Percentiles rank a stretch among this genome's conserved stretches.
Evolutionary conservation across 306 rosid genomes (phyloP).

Genomic region (Pterocarpus santalinus): DNA sequence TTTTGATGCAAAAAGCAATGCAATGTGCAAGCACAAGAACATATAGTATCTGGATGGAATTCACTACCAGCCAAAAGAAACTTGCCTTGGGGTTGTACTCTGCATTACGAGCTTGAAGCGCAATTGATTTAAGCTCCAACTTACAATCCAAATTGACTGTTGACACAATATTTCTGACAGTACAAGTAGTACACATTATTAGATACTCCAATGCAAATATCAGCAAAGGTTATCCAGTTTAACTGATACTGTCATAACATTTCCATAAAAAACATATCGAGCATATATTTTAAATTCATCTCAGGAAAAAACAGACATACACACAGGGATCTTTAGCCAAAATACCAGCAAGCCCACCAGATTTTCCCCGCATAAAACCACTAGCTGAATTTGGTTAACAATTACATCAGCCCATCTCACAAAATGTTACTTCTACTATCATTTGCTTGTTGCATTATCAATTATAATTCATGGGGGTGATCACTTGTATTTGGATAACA

Average conservation of each 20-base stretch:
- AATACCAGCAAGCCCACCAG: neutral
- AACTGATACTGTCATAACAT: neutral
- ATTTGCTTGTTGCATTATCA: neutral
- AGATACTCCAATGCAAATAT: constrained; percentile 8
- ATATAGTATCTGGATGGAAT: neutral
- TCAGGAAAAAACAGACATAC: neutral
- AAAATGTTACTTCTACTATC: neutral
- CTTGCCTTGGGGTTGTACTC: constrained; percentile 96
- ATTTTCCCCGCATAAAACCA: neutral
- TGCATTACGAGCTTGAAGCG: constrained; percentile 92
- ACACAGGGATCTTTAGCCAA: neutral
- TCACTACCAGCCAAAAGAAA: neutral
- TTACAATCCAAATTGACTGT: constrained; percentile 94
- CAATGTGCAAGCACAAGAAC: no score
- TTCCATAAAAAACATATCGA: neutral
- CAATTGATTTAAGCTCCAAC: constrained; percentile 90
- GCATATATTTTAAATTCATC: constrained; percentile 18
- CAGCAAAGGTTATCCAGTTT: constrained; percentile 4
- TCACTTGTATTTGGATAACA: neutral
- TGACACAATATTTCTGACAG: constrained; percentile 83
- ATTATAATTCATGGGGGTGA: neutral
- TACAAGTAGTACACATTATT: neutral
- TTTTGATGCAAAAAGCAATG: no score
- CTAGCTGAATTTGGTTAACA: constrained; percentile 12
- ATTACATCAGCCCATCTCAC: neutral